phyloP scores from a whole-genome alignment of 331 rosid species.

The Spiraea crenata region DNA sequence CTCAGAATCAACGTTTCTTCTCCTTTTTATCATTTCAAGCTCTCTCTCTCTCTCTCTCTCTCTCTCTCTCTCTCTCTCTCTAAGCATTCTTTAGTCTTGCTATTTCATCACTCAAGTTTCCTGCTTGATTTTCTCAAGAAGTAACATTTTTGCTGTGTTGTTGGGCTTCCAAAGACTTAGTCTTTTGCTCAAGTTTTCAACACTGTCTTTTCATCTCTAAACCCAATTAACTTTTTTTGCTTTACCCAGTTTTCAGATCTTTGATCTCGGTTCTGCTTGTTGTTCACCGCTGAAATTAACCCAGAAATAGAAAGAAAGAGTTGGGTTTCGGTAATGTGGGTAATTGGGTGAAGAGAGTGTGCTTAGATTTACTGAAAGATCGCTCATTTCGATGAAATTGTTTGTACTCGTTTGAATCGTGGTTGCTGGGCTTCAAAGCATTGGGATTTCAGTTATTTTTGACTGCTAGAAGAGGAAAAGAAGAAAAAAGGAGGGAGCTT shows the following conservation, averaged over 20 bases:
- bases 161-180: not conserved
- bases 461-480: conserved; percentile 1
- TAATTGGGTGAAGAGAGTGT: conserved; percentile 3
- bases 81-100: not conserved
- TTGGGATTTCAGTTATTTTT: conserved; percentile 20
- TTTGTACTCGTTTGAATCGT: conserved; percentile 18
- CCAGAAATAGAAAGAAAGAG: conserved; percentile 1
- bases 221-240: not conserved
- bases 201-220: not conserved
- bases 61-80: not conserved
- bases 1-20: conserved; percentile 4
- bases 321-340: conserved; percentile 23
- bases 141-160: conserved; percentile 1
- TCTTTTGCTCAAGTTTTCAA: not conserved
- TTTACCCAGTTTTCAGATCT: conserved; percentile 9
- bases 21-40: not conserved
- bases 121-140: not conserved
- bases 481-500: conserved; percentile 18
- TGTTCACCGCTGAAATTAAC: not conserved
- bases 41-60: not conserved
- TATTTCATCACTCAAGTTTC: not conserved
- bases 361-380: conserved; percentile 19
- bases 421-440: conserved; percentile 22
- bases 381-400: conserved; percentile 23
- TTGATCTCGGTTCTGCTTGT: not conserved